Evolutionary conservation across 768 basidiomycete species (phyloP).

Genomic region (Serendipita vermifera): DNA sequence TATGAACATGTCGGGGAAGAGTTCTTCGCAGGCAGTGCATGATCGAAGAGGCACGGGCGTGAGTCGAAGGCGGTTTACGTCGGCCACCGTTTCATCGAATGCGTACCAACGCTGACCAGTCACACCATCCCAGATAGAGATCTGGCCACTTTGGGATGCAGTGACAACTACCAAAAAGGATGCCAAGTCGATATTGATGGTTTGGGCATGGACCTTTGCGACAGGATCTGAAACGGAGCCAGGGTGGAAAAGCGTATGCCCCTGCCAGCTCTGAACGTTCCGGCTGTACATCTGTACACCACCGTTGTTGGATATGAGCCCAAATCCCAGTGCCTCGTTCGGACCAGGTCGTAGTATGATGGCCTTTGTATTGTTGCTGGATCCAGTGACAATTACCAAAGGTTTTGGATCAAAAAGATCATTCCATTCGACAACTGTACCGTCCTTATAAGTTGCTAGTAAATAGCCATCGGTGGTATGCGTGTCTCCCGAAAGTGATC

Average conservation of each 20-base stretch:
- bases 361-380: background rate
- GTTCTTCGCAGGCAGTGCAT: conserved; percentile 62
- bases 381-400: conserved; percentile 10
- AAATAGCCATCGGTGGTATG: background rate
- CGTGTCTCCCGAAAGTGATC: conserved; percentile 20
- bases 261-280: conserved; percentile 30
- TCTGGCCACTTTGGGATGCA: conserved; percentile 49
- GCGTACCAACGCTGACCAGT: conserved; percentile 50
- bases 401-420: background rate
- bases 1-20: conserved; percentile 49
- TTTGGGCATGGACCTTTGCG: conserved; percentile 40
- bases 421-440: background rate
- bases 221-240: conserved; percentile 47
- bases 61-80: conserved; percentile 48
- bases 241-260: conserved; percentile 36
- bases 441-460: background rate
- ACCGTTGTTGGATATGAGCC: conserved; percentile 54
- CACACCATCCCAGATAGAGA: conserved; percentile 66
- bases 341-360: conserved; percentile 17
- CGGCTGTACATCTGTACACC: conserved; percentile 48
- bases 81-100: conserved; percentile 46
- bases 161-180: conserved; percentile 44
- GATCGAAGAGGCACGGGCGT: conserved; percentile 38
- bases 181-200: conserved; percentile 37
- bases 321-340: conserved; percentile 37